phyloP scores from a whole-genome alignment of 108 stramenopile species.

The Seminavis robusta region DNA sequence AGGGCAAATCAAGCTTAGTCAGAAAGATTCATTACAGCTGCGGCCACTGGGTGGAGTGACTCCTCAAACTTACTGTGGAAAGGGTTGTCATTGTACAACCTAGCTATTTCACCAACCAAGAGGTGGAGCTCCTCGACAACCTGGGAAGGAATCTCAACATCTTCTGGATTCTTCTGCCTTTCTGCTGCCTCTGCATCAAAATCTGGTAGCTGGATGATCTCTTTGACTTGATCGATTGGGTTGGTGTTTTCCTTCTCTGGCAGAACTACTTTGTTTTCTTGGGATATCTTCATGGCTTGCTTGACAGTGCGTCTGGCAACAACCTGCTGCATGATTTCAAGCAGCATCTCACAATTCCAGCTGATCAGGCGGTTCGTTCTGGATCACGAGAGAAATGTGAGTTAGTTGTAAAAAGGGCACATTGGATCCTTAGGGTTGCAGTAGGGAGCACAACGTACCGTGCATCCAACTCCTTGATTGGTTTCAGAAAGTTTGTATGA shows the following conservation, averaged over 20 bases:
- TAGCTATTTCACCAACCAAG: conserved; percentile 27
- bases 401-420: too few species aligned
- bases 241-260: too few species aligned
- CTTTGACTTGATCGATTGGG: conserved; percentile 31
- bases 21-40: too few species aligned
- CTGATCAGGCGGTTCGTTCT: conserved; percentile 18
- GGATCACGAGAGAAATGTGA: too few species aligned
- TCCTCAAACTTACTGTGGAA: too few species aligned
- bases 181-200: conserved; percentile 13
- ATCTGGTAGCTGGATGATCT: conserved; percentile 28
- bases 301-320: conserved; percentile 7
- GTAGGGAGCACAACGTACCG: too few species aligned
- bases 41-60: too few species aligned
- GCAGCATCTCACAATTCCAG: conserved; percentile 34
- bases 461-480: too few species aligned
- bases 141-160: background rate
- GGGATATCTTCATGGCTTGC: background rate
- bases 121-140: conserved; percentile 23
- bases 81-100: conserved; percentile 36
- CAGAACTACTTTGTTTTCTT: too few species aligned
- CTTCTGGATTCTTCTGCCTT: background rate
- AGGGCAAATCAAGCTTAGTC: too few species aligned
- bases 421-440: too few species aligned
- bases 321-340: conserved; percentile 15
- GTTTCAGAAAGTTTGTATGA: too few species aligned